A percentile compares a stretch with the other conserved stretches of the same genome.
Conservation (phyloP, 176 grass and related monocot species). For the Rhipidocladum racemiflorum region DNA sequence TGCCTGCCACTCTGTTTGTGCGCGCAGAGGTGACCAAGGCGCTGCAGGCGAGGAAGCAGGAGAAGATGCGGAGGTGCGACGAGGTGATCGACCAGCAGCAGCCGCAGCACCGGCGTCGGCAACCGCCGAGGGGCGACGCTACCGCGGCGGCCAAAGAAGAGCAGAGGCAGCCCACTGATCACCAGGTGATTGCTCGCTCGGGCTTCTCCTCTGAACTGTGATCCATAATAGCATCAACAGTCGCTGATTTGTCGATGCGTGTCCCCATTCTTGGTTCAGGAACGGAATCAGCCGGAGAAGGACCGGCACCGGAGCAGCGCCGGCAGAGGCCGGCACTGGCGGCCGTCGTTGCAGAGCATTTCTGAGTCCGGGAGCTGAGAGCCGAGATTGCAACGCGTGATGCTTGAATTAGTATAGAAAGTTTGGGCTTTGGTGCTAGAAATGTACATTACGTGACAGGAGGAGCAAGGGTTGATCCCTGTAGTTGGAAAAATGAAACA, state of each 20-base stretch:
- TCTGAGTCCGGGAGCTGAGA: slow-evolving; percentile 28
- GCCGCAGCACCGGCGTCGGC: background rate
- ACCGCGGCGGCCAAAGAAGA: background rate
- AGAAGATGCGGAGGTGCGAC: slow-evolving; percentile 36
- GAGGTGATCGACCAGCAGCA: background rate
- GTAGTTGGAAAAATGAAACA: background rate
- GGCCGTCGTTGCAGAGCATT: slow-evolving; percentile 52
- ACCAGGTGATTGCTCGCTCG: background rate
- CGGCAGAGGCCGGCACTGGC: slow-evolving; percentile 37
- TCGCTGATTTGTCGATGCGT: background rate
- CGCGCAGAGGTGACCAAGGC: slow-evolving; percentile 59
- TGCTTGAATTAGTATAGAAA: background rate
- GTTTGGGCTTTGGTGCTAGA: slow-evolving; percentile 6
- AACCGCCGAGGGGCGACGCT: background rate
- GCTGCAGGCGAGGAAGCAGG: slow-evolving; percentile 55
- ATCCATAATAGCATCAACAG: background rate
- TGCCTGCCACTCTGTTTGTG: background rate
- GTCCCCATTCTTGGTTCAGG: slow-evolving; percentile 2
- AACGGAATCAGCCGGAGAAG: slow-evolving; percentile 32
- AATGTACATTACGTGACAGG: slow-evolving; percentile 16
- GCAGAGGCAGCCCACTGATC: slow-evolving; percentile 13
- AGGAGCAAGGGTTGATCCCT: background rate
- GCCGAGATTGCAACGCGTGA: no score
- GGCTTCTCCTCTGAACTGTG: background rate
- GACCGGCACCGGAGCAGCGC: slow-evolving; percentile 8